These are phyloP conservation scores for Syzygium aqueum DNA, from an alignment of 345 rosid species.

Conservation along the genomic window DNA sequence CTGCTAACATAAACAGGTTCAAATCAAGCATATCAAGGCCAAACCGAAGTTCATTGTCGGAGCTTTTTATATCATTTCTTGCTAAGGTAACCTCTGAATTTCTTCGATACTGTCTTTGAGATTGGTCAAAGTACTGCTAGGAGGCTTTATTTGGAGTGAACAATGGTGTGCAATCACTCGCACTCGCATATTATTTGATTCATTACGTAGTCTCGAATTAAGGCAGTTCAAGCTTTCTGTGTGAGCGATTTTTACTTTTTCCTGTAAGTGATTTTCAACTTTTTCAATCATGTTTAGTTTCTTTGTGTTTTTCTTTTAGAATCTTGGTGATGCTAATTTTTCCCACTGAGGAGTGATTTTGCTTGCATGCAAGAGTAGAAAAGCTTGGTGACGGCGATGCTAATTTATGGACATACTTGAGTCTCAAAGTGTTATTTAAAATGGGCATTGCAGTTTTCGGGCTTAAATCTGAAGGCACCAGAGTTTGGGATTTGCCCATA, in stretches of 20 bases:
- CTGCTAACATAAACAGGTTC: constrained; percentile 43
- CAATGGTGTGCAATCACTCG: neutral
- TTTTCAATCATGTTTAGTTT: neutral
- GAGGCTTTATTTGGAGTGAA: neutral
- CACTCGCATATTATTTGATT: neutral
- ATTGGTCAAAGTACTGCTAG: neutral
- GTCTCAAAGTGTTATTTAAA: neutral
- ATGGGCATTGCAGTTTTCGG: constrained; percentile 43
- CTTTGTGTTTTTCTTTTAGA: neutral
- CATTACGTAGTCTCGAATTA: neutral
- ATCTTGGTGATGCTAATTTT: neutral
- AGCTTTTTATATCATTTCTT: constrained; percentile 69
- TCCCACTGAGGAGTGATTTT: neutral
- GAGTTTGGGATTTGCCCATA: constrained; percentile 71
- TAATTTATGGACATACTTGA: neutral
- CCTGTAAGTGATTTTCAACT: no score
- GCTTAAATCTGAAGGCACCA: constrained; percentile 32
- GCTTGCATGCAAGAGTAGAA: neutral
- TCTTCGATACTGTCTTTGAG: neutral
- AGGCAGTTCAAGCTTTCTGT: neutral
- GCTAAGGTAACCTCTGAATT: constrained; percentile 39
- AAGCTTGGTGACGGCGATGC: neutral
- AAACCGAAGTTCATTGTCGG: constrained; percentile 61
- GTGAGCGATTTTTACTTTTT: neutral
- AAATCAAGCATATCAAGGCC: constrained; percentile 29